Conservation (phyloP, 805 yeast genomes). For the Candida maris region DNA sequence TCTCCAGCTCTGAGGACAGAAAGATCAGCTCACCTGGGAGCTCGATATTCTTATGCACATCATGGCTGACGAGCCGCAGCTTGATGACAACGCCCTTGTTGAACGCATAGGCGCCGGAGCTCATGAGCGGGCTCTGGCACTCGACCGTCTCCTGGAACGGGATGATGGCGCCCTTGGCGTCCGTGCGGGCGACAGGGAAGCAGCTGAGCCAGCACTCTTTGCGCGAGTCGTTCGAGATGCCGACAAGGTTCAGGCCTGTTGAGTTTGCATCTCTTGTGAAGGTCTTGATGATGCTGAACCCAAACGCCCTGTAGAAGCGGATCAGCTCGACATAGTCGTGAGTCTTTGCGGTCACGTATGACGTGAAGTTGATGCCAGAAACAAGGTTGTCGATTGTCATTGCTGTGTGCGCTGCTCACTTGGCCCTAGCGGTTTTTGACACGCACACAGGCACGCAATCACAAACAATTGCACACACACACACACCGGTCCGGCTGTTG, state of each 20-base stretch:
- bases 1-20: slow-evolving; percentile 38
- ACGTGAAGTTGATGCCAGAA: slow-evolving; percentile 46
- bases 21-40: slow-evolving; percentile 37
- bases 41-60: slow-evolving; percentile 32
- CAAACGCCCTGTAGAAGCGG: slow-evolving; percentile 56
- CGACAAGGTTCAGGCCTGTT: slow-evolving; percentile 36
- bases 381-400: slow-evolving; percentile 13
- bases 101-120: slow-evolving; percentile 8
- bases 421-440: no score
- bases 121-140: slow-evolving; percentile 20
- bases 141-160: slow-evolving; percentile 38
- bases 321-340: slow-evolving; percentile 44
- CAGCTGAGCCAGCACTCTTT: slow-evolving; percentile 72
- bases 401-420: no score
- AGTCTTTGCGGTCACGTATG: slow-evolving; percentile 55
- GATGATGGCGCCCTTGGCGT: slow-evolving; percentile 15
- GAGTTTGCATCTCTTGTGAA: slow-evolving; percentile 50
- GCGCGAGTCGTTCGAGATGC: slow-evolving; percentile 62
- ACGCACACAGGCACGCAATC: no score
- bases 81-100: slow-evolving; percentile 45
- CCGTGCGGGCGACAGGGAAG: slow-evolving; percentile 43
- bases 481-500: no score
- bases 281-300: slow-evolving; percentile 57
- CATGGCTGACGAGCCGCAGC: slow-evolving; percentile 39
- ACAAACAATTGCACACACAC: no score